phyloP scores from a whole-genome alignment of 139 green algal genomes.

The Micractinium sp. region DNA sequence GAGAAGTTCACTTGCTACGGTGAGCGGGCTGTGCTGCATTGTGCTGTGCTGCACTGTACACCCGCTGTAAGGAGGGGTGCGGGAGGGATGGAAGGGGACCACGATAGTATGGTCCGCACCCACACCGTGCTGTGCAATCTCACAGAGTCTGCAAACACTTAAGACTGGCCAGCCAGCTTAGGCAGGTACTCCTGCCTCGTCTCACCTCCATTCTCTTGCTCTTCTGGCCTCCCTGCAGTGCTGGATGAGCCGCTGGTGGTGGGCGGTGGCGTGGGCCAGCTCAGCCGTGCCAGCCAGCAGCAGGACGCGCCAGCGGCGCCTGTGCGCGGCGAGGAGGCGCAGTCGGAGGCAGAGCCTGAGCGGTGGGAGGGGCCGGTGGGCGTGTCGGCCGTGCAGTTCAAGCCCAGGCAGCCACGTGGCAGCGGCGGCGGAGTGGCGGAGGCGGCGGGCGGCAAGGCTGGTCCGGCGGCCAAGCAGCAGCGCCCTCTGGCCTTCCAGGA shows the following conservation, averaged over 20 bases:
- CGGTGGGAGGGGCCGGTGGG: slow-evolving; percentile 36
- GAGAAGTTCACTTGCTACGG: slow-evolving; percentile 48
- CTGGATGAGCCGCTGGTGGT: slow-evolving; percentile 64
- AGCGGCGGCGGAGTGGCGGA: too few species aligned
- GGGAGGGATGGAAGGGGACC: neutral
- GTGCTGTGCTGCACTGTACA: too few species aligned
- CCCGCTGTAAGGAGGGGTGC: too few species aligned
- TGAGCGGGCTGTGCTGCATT: too few species aligned
- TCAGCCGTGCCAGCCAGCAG: neutral
- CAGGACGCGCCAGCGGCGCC: neutral
- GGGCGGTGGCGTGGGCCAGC: slow-evolving; percentile 52
- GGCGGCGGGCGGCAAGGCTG: neutral
- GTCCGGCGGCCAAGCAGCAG: neutral
- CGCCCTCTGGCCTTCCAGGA: neutral
- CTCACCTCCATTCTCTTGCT: neutral
- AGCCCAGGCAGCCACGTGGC: neutral
- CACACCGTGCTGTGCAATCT: too few species aligned
- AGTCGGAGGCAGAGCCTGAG: slow-evolving; percentile 3
- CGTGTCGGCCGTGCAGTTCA: slow-evolving; percentile 2
- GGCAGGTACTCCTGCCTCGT: neutral
- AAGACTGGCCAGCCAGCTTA: neutral
- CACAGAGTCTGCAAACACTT: neutral
- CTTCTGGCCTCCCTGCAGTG: neutral
- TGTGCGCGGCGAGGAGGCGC: neutral
- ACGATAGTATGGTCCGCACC: too few species aligned